Conservation (phyloP, 176 grass and related monocot genomes). For the Rhynchospora tenuis region DNA sequence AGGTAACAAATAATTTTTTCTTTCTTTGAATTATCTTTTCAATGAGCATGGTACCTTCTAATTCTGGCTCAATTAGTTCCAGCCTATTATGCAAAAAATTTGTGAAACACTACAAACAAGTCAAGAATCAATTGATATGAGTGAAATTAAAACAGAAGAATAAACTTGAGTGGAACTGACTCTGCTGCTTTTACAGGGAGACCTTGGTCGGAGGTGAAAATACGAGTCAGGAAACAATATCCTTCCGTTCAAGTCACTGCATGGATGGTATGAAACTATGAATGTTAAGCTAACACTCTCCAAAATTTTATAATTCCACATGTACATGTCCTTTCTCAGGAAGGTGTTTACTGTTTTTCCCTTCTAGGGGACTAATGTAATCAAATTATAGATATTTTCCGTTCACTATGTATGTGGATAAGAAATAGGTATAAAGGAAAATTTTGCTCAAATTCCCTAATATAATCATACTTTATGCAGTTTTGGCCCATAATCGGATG, state of each 20-base stretch:
- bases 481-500: conserved; percentile 88
- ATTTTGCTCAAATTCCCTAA: neutral
- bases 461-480: conserved; percentile 28
- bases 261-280: conserved; percentile 74
- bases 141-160: neutral
- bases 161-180: neutral
- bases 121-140: neutral
- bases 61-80: neutral
- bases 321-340: neutral
- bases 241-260: conserved; percentile 79
- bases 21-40: neutral
- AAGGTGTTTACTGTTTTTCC: neutral
- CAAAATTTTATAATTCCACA: neutral
- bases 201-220: conserved; percentile 60
- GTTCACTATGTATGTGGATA: neutral
- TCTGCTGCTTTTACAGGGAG: conserved; percentile 40
- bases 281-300: neutral
- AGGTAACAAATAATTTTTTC: neutral
- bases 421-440: neutral
- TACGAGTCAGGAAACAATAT: conserved; percentile 73
- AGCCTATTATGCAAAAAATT: neutral
- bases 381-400: neutral
- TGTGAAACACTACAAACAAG: neutral
- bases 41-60: neutral
- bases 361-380: neutral